Conservation (phyloP, 345 rosid genomes). For the Citrus hindsii region DNA sequence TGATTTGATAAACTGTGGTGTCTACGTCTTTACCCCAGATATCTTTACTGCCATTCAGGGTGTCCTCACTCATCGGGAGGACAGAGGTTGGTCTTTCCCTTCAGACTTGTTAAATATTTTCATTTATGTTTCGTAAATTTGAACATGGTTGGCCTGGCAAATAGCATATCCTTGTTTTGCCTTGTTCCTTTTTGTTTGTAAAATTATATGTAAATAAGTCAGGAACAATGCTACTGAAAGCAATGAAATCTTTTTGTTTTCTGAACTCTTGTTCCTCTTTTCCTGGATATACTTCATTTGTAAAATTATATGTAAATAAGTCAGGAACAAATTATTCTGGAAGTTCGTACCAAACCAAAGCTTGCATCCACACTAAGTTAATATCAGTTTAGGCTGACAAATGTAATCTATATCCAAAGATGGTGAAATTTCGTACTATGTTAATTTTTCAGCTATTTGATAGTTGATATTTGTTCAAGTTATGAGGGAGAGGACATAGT, state of each 20-base stretch:
- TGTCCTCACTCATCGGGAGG: conserved; percentile 47
- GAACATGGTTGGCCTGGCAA: not conserved
- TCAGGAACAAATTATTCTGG: not conserved
- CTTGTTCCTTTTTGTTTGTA: not conserved
- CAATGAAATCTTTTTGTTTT: not conserved
- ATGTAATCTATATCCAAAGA: not conserved
- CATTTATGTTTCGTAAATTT: not conserved
- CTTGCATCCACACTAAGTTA: not conserved
- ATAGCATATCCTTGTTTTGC: not conserved
- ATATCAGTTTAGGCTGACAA: not conserved
- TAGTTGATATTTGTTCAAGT: not conserved
- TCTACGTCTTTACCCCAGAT: conserved; percentile 64
- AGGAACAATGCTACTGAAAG: not conserved
- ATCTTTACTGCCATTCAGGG: conserved; percentile 64
- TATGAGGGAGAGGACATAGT: not conserved
- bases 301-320: too few species aligned
- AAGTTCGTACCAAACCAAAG: not conserved
- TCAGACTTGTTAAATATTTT: not conserved
- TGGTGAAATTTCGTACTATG: not conserved
- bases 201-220: not conserved
- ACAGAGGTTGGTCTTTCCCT: conserved; percentile 43
- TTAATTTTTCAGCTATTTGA: not conserved
- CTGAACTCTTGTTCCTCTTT: not conserved
- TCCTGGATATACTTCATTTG: not conserved
- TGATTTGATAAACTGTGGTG: conserved; percentile 82